Evolutionary conservation across 306 rosid species (phyloP), one percentile per base, ranked within the genome.

Genomic region (Cucurbita moschata): DNA sequence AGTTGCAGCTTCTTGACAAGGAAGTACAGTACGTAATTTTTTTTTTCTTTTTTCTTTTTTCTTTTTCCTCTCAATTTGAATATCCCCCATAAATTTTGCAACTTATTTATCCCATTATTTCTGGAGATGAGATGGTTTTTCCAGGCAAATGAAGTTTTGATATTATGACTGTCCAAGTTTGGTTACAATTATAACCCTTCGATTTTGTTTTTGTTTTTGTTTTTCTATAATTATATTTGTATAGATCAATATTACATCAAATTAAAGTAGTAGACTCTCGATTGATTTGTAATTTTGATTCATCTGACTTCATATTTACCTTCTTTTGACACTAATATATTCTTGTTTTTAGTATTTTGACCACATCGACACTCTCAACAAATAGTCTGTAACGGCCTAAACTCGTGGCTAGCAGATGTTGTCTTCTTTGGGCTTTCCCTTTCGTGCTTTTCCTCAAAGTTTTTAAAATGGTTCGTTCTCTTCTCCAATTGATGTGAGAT

Each of bases 111-210:
- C 62, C 15, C 43, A 47, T 69, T 30, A 30, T 49, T 71, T 71
- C 44, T 49, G 60, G 75, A 70, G 10, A 70, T 26, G 72, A 44
- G 72, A 70, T 50, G 30, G 30, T 4, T 51, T 61, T 51, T 38
- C 50, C 75, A 16, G 75, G 50, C 18, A 52, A 38, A 38, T 71
- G 63, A 37, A 71, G 63, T 71, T 71, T 71, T 71, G 63, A 71
- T 53, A 35, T n/a, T 30, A 72, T 16, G 16, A 37, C 50, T n/a
- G 63, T 71, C 18, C 37, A 35, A n/a, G 21, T 54, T 37, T 16
- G 53, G 50, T 53, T 16, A 71, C 75, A 71, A 49, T 51, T 46
- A 42, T 50, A 64, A 64, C 52, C 52, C 21, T 46, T 26, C 7
- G 56, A 46, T 68, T 44, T 62, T 67, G 37, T 15, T 62, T 39